A percentile compares a stretch with the other conserved stretches of the same genome.
phyloP scores from a whole-genome alignment of 2,329 filamentous ascomycete species.

The Aspergillus sp. region DNA sequence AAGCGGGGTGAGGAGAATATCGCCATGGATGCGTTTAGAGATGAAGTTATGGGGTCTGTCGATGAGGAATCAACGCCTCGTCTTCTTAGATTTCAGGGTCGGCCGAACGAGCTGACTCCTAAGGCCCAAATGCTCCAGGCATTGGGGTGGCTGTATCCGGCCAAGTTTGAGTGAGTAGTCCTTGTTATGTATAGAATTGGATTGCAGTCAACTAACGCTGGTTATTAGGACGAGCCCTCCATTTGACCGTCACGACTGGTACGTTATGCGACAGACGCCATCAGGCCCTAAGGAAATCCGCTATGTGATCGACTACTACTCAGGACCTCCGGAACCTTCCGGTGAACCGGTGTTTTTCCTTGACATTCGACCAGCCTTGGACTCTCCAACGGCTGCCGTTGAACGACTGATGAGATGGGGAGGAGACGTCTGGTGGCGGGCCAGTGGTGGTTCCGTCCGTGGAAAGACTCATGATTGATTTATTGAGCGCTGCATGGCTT shows the following conservation, averaged over 20 bases:
- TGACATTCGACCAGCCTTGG: conserved; percentile 83
- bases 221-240: conserved; percentile 64
- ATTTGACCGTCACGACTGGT: conserved; percentile 98
- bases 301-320: conserved; percentile 97
- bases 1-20: conserved; percentile 64
- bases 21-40: conserved; percentile 48
- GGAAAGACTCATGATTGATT: conserved; percentile 12
- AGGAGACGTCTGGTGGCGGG: conserved; percentile 89
- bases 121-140: conserved; percentile 81
- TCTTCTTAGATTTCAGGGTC: conserved; percentile 78
- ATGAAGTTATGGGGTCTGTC: conserved; percentile 33
- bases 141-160: conserved; percentile 70
- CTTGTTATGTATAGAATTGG: background rate
- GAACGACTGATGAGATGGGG: conserved; percentile 85
- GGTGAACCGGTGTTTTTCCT: conserved; percentile 94
- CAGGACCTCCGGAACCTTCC: conserved; percentile 68
- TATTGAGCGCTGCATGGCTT: background rate
- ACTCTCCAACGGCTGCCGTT: conserved; percentile 69
- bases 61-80: conserved; percentile 52
- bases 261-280: conserved; percentile 63
- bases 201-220: background rate
- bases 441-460: conserved; percentile 62
- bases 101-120: conserved; percentile 82
- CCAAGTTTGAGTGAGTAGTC: conserved; percentile 61
- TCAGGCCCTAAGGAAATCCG: conserved; percentile 71